Evolutionary conservation across 1,139 yeast species (phyloP), one percentile per base, ranked within the genome.

Genomic region (Suhomyces chickasaworum): DNA sequence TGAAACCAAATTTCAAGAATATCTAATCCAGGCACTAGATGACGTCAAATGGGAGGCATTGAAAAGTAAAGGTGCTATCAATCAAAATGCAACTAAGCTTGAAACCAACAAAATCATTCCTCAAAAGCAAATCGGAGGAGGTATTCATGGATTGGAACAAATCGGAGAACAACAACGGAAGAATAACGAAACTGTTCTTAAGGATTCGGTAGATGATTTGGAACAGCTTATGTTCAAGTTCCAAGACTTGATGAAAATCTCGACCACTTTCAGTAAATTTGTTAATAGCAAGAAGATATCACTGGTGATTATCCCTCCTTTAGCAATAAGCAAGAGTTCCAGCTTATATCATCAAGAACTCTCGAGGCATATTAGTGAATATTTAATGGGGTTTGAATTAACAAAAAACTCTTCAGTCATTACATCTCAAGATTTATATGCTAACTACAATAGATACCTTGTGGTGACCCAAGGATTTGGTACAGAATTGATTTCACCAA

Each of bases 161-260:
- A 66, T 77, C 9, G 82, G 84, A 37, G 85, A 81, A 50, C 70
- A 73, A 36, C 78, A 80, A 54, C 69, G 87, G 8, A 72, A 76
- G 46, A 77, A 80, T 42, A 86, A 85, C 52, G 89, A 87, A 48
- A 61, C 75, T 17, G 75, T 90, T 0, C 69, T 90, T 44, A 78
- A 81, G 31, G 77, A 79, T 29, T 90, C 97, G 0, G 67, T 91
- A 35, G 86, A 84, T 45, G 97, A 89, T 62, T 66, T 91, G 39
- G 86, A 86, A 51, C 85, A 86, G 38, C 69, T 91, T 42, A 84
- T 89, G 85, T 76, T 82, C 21, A 80, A 87, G 52, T 95, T 91
- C 1, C 82, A 82, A 55, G 95, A 90, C 47, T 44, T 91, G 41
- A 80, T 85, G 37, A 71, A 74, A 38, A 65, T 90, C 27, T 64